Base-by-base conservation (phyloP, 176 grass and related monocot species). In the Lolium perenne region DNA sequence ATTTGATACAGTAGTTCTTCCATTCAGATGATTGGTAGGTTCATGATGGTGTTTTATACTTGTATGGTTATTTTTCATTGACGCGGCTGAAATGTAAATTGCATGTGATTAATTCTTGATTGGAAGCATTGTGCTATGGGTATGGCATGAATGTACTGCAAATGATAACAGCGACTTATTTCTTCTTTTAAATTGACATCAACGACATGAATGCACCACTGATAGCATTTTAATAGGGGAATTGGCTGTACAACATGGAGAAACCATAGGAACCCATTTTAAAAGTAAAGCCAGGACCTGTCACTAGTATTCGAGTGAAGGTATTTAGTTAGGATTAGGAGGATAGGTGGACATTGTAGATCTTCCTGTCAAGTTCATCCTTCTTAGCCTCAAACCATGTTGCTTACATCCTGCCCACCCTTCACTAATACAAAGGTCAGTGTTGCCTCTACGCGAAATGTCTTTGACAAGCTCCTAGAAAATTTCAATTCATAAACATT, bases 311-410 rank as follows among this genome's bases (percentile, higher is more conserved):
- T 64, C 26, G 14, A 78, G 48, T 73, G 32, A 2, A 23, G 5
- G 74, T 13, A 55, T 54, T 22, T 20, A 71, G 29, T 82, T 86
- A 83, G 32, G 25, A 89, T 57, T 64, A 81, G 4, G 51, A 90
- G 35, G 78, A 59, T 8, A 71, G 65, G 54, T 90, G 80, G 85
- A 82, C 80, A 16, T 87, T 87, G 17, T 25, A 5, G 64, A 97
- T 83, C 87, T 90, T 93, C 85, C 66, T 92, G 76, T 93, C 92
- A 29, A 97, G 95, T 4, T 97, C 93, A 29, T 95, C 89, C 86
- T 95, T 95, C 80, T 83, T 92, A 6, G 91, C 91, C 54, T 89
- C 91, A 10, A 8, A 95, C 85, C 66, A 97, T 67, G 13, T 87
- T 85, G 26, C 83, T 83, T 21, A 95, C 83, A 68, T 95, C 89